Percentiles rank a stretch among this genome's conserved stretches.
phyloP scores from a whole-genome alignment of 257 asterid species.

The Nemophila menziesii region DNA sequence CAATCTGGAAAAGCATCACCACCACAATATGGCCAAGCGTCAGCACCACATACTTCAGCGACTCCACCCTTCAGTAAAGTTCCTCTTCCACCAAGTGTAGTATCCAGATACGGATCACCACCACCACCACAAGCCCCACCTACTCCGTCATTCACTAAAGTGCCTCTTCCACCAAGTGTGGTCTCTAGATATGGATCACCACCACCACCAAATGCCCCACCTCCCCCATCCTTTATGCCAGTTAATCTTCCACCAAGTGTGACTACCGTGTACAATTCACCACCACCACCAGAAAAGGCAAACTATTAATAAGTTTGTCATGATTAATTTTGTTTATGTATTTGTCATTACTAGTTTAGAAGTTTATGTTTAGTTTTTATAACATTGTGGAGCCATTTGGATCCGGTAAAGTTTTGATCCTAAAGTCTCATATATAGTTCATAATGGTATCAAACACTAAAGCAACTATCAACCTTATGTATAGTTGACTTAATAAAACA shows the following conservation, averaged over 20 bases:
- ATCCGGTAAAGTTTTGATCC: too few species aligned
- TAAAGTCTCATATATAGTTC: too few species aligned
- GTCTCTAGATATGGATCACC: conserved; percentile 44
- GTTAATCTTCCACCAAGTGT: too few species aligned
- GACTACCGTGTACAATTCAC: too few species aligned
- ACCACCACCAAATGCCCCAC: conserved; percentile 80
- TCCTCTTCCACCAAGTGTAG: not conserved
- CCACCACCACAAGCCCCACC: conserved; percentile 21
- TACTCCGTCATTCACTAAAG: conserved; percentile 18
- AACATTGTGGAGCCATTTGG: too few species aligned
- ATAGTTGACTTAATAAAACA: too few species aligned
- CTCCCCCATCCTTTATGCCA: too few species aligned
- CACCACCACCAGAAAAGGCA: too few species aligned
- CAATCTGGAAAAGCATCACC: conserved; percentile 2
- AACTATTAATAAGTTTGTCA: conserved; percentile 32
- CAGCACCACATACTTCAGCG: conserved; percentile 7
- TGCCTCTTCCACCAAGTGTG: conserved; percentile 32
- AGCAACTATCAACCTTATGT: too few species aligned
- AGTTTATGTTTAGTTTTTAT: not conserved
- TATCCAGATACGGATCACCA: not conserved
- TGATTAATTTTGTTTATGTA: conserved; percentile 2
- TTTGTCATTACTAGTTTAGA: conserved; percentile 3
- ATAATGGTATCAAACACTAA: too few species aligned
- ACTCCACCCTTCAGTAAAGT: conserved; percentile 17
- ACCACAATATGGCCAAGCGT: conserved; percentile 1